Percentiles rank a stretch among this genome's conserved stretches.
These are phyloP conservation scores for Collybia nuda DNA, from an alignment of 768 basidiomycete species.

Conservation along the genomic window DNA sequence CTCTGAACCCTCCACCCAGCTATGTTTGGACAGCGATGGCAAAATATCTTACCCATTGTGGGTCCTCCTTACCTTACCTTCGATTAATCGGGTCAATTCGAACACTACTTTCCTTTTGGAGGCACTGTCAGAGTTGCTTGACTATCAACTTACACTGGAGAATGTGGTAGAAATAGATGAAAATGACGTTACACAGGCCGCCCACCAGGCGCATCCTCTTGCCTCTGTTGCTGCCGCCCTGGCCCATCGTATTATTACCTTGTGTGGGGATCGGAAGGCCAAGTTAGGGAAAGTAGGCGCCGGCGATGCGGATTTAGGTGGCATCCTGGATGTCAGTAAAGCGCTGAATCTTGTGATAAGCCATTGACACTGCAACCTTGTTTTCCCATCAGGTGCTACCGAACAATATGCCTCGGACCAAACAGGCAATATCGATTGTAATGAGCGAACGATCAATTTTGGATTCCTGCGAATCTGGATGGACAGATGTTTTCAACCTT, in stretches of 20 bases:
- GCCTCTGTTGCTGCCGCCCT: constrained; percentile 2
- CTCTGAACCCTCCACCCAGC: constrained; percentile 1
- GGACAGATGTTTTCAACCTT: constrained; percentile 27
- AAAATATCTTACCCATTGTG: constrained; percentile 50
- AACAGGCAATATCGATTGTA: constrained; percentile 42
- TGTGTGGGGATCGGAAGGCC: constrained; percentile 30
- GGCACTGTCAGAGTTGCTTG: constrained; percentile 11
- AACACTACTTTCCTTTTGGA: background rate
- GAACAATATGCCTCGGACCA: constrained; percentile 35
- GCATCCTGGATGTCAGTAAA: constrained; percentile 34
- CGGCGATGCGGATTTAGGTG: constrained; percentile 26
- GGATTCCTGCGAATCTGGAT: constrained; percentile 47
- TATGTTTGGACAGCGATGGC: constrained; percentile 51
- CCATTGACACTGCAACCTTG: constrained; percentile 1
- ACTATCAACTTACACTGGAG: constrained; percentile 14
- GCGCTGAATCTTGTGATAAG: background rate
- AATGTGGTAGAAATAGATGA: background rate
- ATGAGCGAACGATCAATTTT: constrained; percentile 53
- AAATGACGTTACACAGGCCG: background rate
- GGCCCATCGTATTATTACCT: constrained; percentile 20
- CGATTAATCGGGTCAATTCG: no score
- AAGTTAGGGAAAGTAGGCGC: constrained; percentile 25
- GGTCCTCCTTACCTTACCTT: constrained; percentile 37
- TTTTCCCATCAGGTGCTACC: constrained; percentile 33
- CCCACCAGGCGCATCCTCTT: background rate